Base-by-base conservation (phyloP, 228 moss, liverwort and hornwort genomes). In the Sphagnum magellanicum region DNA sequence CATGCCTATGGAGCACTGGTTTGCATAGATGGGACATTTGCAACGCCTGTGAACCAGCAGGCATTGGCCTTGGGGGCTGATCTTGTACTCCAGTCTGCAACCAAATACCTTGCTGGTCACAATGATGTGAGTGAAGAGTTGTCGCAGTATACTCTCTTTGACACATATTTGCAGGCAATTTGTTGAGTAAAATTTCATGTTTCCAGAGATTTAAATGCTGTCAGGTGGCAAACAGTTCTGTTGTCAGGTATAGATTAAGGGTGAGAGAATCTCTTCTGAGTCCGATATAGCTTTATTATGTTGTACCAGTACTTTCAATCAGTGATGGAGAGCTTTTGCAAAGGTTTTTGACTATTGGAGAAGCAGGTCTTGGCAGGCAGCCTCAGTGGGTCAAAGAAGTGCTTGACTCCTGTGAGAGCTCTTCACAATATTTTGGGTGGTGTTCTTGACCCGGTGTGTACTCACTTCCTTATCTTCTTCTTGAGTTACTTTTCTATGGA, bases 1-100 rank as follows among this genome's bases (percentile, higher is more conserved):
- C 93, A 98, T 71, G 79, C 82, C 72, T 79, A 88, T 72, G 94
- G 94, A 32, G 74, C 87, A 59, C 78, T 98, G 53, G 93, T 98
- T 67, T 90, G 91, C 72, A 98, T 98, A 66, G 98, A 98, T 80
- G 98, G 93, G 65, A 98, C 98, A 74, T 98, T 98, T 80, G 98
- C 98, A 65, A 98, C 98, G 78, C 98, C 98, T 68, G 82, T 98
- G 61, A 98, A 98, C 79, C 98, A 98, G 75, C 88, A 84, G 79
- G 93, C 86, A 16, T 81, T 98, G 79, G 85, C 90, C 70, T 74
- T 98, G 52, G 98, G 98, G 59, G 98, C 98, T 63, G 93, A 98
- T 78, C 86, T 98, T 76, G 87, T 98, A 12, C 82, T 98, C 67
- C 98, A 98, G 75, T 98, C 98, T 52, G 94, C 92, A 67, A 93